These are phyloP conservation scores for Epichloe coenophiala DNA, from an alignment of 2,329 filamentous ascomycete species.

Conservation along the genomic window DNA sequence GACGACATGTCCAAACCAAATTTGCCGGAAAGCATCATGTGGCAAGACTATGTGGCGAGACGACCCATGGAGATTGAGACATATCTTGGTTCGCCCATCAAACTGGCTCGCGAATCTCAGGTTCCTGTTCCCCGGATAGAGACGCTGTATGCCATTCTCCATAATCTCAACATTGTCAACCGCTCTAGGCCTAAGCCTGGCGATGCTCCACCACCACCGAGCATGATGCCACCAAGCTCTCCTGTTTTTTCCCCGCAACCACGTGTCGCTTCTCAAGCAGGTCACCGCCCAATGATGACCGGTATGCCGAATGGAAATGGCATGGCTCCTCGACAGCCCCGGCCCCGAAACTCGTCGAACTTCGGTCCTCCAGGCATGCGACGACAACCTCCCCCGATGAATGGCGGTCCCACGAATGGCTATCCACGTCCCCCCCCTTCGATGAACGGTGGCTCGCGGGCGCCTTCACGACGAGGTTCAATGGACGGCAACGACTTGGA, in stretches of 20 bases:
- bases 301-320: conserved; percentile 37
- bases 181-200: conserved; percentile 51
- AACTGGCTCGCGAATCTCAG: conserved; percentile 62
- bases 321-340: conserved; percentile 44
- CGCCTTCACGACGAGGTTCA: conserved; percentile 62
- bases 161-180: conserved; percentile 79
- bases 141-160: conserved; percentile 80
- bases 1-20: conserved; percentile 62
- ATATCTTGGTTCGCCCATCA: conserved; percentile 84
- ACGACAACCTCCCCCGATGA: conserved; percentile 49
- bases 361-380: conserved; percentile 36
- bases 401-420: conserved; percentile 47
- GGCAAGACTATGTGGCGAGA: conserved; percentile 75
- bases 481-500: conserved; percentile 71
- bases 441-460: conserved; percentile 41
- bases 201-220: conserved; percentile 15
- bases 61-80: conserved; percentile 96
- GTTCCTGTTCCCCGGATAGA: conserved; percentile 73
- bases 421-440: conserved; percentile 45
- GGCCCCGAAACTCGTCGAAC: conserved; percentile 38
- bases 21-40: conserved; percentile 79
- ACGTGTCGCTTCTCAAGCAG: conserved; percentile 40
- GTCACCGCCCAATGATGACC: conserved; percentile 30
- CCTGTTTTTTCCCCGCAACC: conserved; percentile 30
- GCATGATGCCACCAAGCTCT: conserved; percentile 26